phyloP scores from a whole-genome alignment of 768 basidiomycete species.

The Baorangia bicolor region DNA sequence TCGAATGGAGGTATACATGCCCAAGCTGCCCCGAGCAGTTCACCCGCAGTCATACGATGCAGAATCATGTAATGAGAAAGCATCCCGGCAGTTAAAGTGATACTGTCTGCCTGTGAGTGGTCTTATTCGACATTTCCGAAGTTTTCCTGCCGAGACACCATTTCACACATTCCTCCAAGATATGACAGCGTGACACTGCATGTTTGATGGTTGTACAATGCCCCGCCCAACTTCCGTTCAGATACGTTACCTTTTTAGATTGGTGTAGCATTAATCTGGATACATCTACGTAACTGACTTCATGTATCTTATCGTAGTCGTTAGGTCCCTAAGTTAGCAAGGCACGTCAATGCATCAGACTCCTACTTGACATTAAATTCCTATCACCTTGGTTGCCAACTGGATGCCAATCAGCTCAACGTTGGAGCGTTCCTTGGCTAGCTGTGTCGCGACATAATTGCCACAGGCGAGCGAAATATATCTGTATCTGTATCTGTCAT shows the following conservation, averaged over 20 bases:
- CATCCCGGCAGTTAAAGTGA: slow-evolving; percentile 5
- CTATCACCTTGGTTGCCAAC: too few species aligned
- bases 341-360: too few species aligned
- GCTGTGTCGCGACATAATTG: too few species aligned
- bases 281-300: neutral
- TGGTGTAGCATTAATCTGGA: neutral
- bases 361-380: too few species aligned
- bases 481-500: too few species aligned
- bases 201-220: too few species aligned
- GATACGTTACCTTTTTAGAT: neutral
- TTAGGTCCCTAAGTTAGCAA: neutral
- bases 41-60: slow-evolving; percentile 26
- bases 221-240: too few species aligned
- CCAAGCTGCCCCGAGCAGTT: slow-evolving; percentile 21
- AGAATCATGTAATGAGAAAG: slow-evolving; percentile 11
- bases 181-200: too few species aligned
- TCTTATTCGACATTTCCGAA: too few species aligned
- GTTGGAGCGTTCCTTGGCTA: too few species aligned
- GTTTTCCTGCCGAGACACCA: neutral
- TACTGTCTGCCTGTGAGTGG: neutral
- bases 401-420: too few species aligned
- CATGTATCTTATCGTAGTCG: neutral
- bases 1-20: slow-evolving; percentile 17
- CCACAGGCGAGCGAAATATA: too few species aligned
- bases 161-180: slow-evolving; percentile 1